Evolutionary conservation across 805 yeast genomes (phyloP), one percentile per base, ranked within the genome.

Genomic region (Pichia gijzeniarum): DNA sequence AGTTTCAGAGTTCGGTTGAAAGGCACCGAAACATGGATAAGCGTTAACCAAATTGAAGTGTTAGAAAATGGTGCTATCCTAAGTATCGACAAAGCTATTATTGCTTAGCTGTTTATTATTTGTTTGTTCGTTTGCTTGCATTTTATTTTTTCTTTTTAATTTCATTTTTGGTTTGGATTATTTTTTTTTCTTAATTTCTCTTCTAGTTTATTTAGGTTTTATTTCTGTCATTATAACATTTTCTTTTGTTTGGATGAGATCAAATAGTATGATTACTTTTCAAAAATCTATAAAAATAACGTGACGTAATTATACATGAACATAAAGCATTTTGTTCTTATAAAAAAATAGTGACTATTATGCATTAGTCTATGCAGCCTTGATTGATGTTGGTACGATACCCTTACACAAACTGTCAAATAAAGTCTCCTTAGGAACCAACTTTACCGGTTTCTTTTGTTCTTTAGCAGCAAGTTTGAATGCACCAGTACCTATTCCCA

Each of bases 401-500:
- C 54, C 58, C 35, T 45, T 45, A 51, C 73, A 71, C 43, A 73
- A 53, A 42, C 59, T 63, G 51, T 76, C 82, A 55, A 76, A 76
- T 52, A 75, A 55, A 4, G 77, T 62, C 20, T 71, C 71, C 53
- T 68, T 74, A 17, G 69, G 74, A 21, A 49, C 41, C 34, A 56
- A 44, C 32, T 67, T 67, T 20, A 66, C 68, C 35, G 72, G 63
- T 19, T 48, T 48, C 27, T 40, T 36, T 19, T 47, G 42, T 5
- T 80, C 75, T 40, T 76, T 70, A 50, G 82, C 80, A 8, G 85
- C 85, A 55, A 93, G 72, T 62, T 89, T 85, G 74, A 93, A 90
- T 0, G 98, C 83, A 53, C 99, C 99, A 1, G 99, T 93, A 62
- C 99, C 99, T 54, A 93, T 82, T 42, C 84, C 77, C 97, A 93